Evolutionary conservation across 1,284 basidiomycete genomes (phyloP).

Genomic region (Cryptococcus maquisensis): DNA sequence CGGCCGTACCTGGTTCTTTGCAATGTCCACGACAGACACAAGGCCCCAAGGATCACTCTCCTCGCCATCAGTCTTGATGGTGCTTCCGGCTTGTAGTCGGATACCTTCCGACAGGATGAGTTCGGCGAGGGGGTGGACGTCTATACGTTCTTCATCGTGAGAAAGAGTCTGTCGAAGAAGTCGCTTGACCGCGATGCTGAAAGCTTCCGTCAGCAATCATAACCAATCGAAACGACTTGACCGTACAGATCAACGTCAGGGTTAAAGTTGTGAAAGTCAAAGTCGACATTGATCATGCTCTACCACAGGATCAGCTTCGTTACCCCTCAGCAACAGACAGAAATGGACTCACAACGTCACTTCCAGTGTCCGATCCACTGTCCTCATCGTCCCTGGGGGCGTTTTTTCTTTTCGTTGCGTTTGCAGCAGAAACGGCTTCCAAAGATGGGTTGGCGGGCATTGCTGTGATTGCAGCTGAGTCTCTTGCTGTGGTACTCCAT

Average conservation of each 20-base stretch:
- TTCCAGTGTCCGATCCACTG: conserved; percentile 31
- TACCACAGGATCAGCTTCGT: conserved; percentile 22
- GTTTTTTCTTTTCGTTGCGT: conserved; percentile 35
- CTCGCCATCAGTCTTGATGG: conserved; percentile 83
- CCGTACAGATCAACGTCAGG: conserved; percentile 67
- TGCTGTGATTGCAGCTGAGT: not conserved
- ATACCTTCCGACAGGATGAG: conserved; percentile 63
- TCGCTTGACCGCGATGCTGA: conserved; percentile 67
- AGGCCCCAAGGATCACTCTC: conserved; percentile 84
- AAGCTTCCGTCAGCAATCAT: not conserved
- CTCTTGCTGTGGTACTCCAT: not conserved
- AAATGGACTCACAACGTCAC: conserved; percentile 36
- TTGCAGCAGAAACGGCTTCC: conserved; percentile 16
- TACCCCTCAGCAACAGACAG: not conserved
- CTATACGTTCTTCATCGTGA: conserved; percentile 67
- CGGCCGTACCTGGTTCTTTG: conserved; percentile 62
- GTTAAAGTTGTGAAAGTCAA: conserved; percentile 86
- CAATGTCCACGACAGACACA: conserved; percentile 75
- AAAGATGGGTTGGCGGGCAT: conserved; percentile 6
- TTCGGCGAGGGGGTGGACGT: conserved; percentile 69
- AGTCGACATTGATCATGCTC: conserved; percentile 75
- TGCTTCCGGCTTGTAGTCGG: conserved; percentile 59
- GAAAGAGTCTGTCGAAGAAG: conserved; percentile 75
- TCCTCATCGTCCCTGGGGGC: conserved; percentile 40
- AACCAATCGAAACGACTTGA: not conserved